Evolutionary conservation across 2,329 filamentous ascomycete species (phyloP).

Genomic region (Verticillium klebahnii): DNA sequence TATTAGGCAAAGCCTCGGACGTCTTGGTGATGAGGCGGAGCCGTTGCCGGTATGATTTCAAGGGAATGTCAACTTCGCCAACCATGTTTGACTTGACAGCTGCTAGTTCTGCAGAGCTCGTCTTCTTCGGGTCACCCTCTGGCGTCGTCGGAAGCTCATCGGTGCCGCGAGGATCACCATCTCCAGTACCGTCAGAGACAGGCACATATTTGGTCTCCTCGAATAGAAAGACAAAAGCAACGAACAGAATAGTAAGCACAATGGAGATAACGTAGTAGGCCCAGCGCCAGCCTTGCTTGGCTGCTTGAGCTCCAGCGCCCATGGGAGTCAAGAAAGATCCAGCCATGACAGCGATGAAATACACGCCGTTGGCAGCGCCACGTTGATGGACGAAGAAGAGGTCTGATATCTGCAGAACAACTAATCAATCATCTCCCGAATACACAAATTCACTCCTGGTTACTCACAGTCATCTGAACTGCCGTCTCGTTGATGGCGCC

Average conservation of each 20-base stretch:
- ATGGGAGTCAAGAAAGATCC: constrained; percentile 23
- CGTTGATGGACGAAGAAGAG: constrained; percentile 25
- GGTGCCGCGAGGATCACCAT: constrained; percentile 6
- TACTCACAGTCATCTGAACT: constrained; percentile 26
- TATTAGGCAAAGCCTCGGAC: constrained; percentile 8
- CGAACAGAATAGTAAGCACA: constrained; percentile 15
- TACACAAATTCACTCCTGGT: not conserved
- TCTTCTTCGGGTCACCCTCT: not conserved
- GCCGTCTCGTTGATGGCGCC: constrained; percentile 33
- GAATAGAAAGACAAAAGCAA: constrained; percentile 11
- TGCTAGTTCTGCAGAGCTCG: not conserved
- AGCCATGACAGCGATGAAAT: constrained; percentile 23
- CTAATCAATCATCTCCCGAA: not conserved
- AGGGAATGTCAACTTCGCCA: not conserved
- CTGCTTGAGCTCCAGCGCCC: constrained; percentile 19
- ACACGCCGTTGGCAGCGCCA: constrained; percentile 24
- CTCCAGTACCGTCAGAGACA: constrained; percentile 7
- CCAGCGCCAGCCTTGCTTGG: constrained; percentile 22
- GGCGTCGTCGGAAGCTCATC: not conserved
- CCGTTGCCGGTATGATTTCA: constrained; percentile 14
- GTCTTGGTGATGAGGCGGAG: constrained; percentile 16
- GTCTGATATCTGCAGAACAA: constrained; percentile 17
- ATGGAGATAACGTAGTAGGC: constrained; percentile 22
- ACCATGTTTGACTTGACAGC: constrained; percentile 1
- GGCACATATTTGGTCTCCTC: constrained; percentile 26